phyloP scores from a whole-genome alignment of 345 rosid species.

The Zanthoxylum bungeanum region DNA sequence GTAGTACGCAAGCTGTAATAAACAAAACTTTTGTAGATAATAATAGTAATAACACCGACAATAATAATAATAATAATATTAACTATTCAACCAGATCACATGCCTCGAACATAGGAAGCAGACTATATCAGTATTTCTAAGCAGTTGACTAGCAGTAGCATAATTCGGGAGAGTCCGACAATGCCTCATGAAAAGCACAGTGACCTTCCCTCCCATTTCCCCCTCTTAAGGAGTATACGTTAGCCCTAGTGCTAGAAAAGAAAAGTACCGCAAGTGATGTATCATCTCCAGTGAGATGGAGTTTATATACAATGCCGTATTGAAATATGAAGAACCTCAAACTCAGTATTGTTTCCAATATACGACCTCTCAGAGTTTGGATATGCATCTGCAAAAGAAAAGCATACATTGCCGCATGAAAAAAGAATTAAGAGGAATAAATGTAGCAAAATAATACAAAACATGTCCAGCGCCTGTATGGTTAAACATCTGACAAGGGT shows the following conservation, averaged over 20 bases:
- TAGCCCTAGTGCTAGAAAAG: conserved; percentile 8
- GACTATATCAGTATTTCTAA: background rate
- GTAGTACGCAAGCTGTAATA: background rate
- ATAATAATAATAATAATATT: background rate
- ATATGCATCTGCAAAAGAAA: conserved; percentile 68
- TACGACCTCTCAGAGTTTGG: conserved; percentile 88
- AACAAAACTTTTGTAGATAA: background rate
- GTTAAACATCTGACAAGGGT: conserved; percentile 3
- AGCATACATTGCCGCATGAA: background rate
- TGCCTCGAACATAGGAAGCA: background rate
- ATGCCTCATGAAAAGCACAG: background rate
- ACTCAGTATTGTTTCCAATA: conserved; percentile 85
- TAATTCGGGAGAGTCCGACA: background rate
- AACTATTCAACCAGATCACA: background rate
- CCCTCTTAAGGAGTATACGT: background rate
- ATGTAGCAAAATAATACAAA: background rate
- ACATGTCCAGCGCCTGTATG: conserved; percentile 6
- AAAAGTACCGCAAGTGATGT: conserved; percentile 77
- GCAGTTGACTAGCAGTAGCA: background rate
- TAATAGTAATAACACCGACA: background rate
- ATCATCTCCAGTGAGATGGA: conserved; percentile 57
- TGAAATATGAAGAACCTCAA: conserved; percentile 87
- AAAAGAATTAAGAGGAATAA: background rate
- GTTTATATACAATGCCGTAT: conserved; percentile 95
- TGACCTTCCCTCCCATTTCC: too few relatives aligned